A percentile compares a stretch with the other conserved stretches of the same genome.
Conservation (phyloP, 768 basidiomycete species). For the Lactifluus pinguis region DNA sequence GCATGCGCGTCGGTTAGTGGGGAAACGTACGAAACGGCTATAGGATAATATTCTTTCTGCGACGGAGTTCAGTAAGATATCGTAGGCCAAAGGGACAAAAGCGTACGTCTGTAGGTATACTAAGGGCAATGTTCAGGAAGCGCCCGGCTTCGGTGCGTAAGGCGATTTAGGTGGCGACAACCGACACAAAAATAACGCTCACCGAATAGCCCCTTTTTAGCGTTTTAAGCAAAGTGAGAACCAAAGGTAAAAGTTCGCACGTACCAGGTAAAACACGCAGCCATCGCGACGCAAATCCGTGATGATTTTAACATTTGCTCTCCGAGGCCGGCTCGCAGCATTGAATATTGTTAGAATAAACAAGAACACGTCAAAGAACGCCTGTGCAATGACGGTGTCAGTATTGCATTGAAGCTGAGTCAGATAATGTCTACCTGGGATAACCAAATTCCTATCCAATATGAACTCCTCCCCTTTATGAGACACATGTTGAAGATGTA, state of each 20-base stretch:
- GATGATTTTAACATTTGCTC: slow-evolving; percentile 26
- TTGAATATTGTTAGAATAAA: slow-evolving; percentile 29
- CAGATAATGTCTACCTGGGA: slow-evolving; percentile 26
- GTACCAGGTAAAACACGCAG: slow-evolving; percentile 30
- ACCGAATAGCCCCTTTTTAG: slow-evolving; percentile 7
- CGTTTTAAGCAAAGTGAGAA: background rate
- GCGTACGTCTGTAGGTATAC: slow-evolving; percentile 3
- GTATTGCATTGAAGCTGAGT: background rate
- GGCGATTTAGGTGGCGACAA: background rate
- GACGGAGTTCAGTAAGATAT: background rate
- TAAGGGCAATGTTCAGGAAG: slow-evolving; percentile 12
- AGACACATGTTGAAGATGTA: slow-evolving; percentile 14
- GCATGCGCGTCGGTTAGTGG: background rate
- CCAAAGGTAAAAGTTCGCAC: background rate
- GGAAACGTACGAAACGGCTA: slow-evolving; percentile 8
- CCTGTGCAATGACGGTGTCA: slow-evolving; percentile 18
- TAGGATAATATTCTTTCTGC: slow-evolving; percentile 8
- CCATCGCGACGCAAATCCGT: slow-evolving; percentile 31
- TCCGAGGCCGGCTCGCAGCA: slow-evolving; percentile 30
- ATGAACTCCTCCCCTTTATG: background rate
- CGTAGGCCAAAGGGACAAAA: background rate
- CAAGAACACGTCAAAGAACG: slow-evolving; percentile 31
- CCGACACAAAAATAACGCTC: background rate
- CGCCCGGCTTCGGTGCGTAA: slow-evolving; percentile 2
- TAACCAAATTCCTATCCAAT: slow-evolving; percentile 25